Percentiles rank a stretch among this genome's conserved stretches.
Evolutionary conservation across 495 filamentous ascomycete species (phyloP).

Genomic region (Achaetomiella virescens): DNA sequence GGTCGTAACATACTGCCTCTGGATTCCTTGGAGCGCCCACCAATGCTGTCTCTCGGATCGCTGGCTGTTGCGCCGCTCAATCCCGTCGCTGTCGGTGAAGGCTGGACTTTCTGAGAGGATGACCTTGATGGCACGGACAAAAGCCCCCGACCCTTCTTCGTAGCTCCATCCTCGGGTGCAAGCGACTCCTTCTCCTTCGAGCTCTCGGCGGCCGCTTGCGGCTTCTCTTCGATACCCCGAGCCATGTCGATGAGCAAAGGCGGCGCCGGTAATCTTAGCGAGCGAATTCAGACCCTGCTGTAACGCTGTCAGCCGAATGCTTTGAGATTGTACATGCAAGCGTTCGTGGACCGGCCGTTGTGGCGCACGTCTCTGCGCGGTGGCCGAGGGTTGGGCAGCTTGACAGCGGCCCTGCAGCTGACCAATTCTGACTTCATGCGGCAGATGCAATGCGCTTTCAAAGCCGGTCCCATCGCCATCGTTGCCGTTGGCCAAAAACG

Average conservation of each 20-base stretch:
- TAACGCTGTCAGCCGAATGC: not conserved
- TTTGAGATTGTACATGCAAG: not conserved
- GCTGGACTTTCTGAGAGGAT: conserved; percentile 61
- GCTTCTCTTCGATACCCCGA: conserved; percentile 30
- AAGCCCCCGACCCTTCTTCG: conserved; percentile 55
- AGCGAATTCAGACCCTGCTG: not conserved
- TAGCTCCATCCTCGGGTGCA: conserved; percentile 35
- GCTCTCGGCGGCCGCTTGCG: conserved; percentile 34
- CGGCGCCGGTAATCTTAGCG: not conserved
- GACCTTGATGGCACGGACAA: conserved; percentile 60
- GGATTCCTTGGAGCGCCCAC: conserved; percentile 53
- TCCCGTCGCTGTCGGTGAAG: conserved; percentile 55
- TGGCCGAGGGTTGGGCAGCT: not conserved
- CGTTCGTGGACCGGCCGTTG: not conserved
- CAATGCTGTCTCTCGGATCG: conserved; percentile 56
- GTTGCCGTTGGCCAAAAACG: not conserved
- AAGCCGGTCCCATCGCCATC: not conserved
- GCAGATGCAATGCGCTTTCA: not conserved
- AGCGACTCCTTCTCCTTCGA: conserved; percentile 44
- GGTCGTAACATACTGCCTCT: conserved; percentile 64
- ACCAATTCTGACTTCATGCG: not conserved
- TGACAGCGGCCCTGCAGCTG: not conserved
- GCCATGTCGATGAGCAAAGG: conserved; percentile 31
- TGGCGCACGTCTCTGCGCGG: not conserved
- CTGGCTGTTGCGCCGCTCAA: conserved; percentile 58